Base-by-base conservation (phyloP, 345 rosid species). In the Brassica cretica region DNA sequence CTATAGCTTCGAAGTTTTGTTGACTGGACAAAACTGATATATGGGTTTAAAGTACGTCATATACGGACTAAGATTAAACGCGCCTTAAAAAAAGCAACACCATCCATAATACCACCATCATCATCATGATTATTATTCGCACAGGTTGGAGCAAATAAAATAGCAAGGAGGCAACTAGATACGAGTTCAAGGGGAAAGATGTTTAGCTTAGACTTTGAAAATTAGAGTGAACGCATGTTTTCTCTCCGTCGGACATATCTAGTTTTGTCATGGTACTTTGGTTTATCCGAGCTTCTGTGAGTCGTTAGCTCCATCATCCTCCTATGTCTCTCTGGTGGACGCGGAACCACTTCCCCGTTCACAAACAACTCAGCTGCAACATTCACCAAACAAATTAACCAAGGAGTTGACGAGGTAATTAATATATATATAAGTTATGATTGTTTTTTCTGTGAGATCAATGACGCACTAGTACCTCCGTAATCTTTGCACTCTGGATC, bases 191-290 rank as follows among this genome's bases (percentile, higher is more conserved):
- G n/a, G 16, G 5, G 55, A 49, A 49, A 49, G 16, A 12, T 49
- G 49, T 41, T 11, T 41, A 41, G 14, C 49, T 2, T 41, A 11
- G 49, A 41, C 49, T 41, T 41, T 10, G 49, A 10, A 10, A 41
- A 27, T 61, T 5, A 56, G 18, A 61, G 18, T 60, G 35, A 79
- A 62, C 89, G 80, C 78, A 70, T 81, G 77, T 88, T 91, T 75
- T 93, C 97, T 72, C 92, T 84, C 8, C 96, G 89, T 19, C 98
- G 92, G 14, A 82, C 93, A 12, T 91, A 93, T 58, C 97, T 80
- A 65, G 99, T 93, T 76, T 93, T 77, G 85, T 93, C 99, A 60
- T 95, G 92, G 83, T 93, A 91, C 84, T 41, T 41, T 10, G 49
- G 49, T 41, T 41, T 41, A 41, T 41, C 49, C 1, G 49, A 41